These are phyloP conservation scores for Fusarium kyushuense DNA, from an alignment of 2,329 filamentous ascomycete species.

Conservation along the genomic window DNA sequence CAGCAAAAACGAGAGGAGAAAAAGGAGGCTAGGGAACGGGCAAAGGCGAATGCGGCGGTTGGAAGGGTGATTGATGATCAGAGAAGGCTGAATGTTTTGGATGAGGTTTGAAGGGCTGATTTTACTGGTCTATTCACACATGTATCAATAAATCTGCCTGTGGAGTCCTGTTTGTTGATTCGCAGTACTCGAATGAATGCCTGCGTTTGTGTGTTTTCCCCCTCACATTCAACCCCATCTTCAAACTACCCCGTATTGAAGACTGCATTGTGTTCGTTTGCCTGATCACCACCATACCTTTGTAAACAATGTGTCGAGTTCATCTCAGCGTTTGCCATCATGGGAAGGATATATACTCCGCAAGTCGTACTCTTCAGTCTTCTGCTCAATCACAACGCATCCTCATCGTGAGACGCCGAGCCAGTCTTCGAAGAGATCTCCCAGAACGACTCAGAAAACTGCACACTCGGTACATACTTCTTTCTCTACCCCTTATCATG, in stretches of 20 bases:
- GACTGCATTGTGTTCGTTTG: not conserved
- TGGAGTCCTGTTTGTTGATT: not conserved
- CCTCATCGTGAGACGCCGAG: not conserved
- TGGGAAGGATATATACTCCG: not conserved
- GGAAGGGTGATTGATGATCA: not conserved
- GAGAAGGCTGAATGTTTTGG: not conserved
- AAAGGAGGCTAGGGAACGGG: not conserved
- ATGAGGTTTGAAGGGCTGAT: not conserved
- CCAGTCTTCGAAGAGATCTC: not conserved
- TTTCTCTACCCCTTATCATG: too few species aligned
- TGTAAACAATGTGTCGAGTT: not conserved
- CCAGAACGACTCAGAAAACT: not conserved
- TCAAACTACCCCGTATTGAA: not conserved
- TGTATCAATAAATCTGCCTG: not conserved
- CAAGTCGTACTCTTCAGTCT: not conserved
- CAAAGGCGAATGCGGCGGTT: too few species aligned
- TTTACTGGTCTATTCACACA: not conserved
- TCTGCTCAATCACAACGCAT: not conserved
- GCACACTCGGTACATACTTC: not conserved
- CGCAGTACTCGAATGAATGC: not conserved
- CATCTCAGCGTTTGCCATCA: not conserved
- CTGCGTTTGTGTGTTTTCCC: not conserved
- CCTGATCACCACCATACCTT: not conserved
- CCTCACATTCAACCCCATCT: not conserved
- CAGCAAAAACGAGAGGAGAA: conserved; percentile 12